These are phyloP conservation scores for Verticillium zaregamsianum DNA, from an alignment of 2,329 filamentous ascomycete genomes.

Conservation along the genomic window DNA sequence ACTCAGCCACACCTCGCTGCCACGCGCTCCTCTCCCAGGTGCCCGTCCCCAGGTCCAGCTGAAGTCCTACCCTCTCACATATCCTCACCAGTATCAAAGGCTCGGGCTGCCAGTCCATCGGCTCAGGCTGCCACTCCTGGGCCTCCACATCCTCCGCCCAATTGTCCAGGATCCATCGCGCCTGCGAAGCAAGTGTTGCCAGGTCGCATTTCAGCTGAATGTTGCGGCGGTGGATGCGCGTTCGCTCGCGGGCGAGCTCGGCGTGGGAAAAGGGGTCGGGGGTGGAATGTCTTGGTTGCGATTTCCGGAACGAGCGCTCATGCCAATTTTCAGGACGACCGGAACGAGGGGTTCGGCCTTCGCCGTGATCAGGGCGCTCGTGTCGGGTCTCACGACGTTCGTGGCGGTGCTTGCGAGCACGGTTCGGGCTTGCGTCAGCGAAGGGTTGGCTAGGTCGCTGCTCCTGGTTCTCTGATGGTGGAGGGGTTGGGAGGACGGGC, in stretches of 20 bases:
- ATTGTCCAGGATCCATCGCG: neutral
- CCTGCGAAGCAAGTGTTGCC: neutral
- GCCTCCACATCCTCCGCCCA: neutral
- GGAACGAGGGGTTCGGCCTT: neutral
- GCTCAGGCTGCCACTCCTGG: constrained; percentile 12
- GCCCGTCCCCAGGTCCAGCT: neutral
- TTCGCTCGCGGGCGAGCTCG: neutral
- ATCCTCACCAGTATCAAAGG: constrained; percentile 13
- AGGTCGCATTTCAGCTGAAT: neutral
- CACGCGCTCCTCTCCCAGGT: neutral
- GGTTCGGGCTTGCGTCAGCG: neutral
- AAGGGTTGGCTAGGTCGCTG: neutral
- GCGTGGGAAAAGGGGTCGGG: neutral
- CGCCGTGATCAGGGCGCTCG: neutral
- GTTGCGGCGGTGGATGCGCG: neutral
- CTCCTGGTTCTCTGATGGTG: neutral
- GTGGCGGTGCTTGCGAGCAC: neutral
- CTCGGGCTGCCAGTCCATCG: constrained; percentile 22
- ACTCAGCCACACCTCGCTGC: neutral
- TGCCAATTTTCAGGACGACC: neutral
- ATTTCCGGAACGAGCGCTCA: neutral
- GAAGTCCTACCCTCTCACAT: neutral
- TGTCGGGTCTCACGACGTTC: neutral
- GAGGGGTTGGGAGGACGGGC: neutral
- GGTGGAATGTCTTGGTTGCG: neutral